Evolutionary conservation across 2,329 filamentous ascomycete genomes (phyloP), one percentile per base, ranked within the genome.

Genomic region (Scolecobasidium constrictum): DNA sequence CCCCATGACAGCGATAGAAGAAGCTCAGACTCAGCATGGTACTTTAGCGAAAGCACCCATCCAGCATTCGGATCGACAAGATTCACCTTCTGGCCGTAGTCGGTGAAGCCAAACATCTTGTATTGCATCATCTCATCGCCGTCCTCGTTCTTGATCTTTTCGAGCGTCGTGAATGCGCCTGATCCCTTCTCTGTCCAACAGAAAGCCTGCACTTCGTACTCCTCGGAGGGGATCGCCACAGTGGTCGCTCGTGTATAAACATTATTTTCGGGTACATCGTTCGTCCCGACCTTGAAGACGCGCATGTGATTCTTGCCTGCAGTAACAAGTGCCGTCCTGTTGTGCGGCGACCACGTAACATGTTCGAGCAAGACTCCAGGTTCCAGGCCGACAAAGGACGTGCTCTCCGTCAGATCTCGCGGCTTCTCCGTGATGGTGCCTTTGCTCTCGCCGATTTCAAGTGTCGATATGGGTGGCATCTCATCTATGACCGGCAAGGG

Each of bases 381-480:
- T 19, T 33, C 20, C 5, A 20, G 7, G 6, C 20, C 18, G 5
- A 45, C n/a, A 13, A 42, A 44, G 17, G 35, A 44, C 12, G 35
- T 44, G 23, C 34, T 22, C 20, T 34, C 26, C 9, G 23, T 28
- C 18, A 63, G 53, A 46, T 62, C 55, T 19, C 36, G 43, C 11
- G 43, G 43, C 22, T 23, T 31, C 20, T 41, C 38, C 9, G 44
- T 44, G 13, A 46, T 40, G 20, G 45, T 42, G 23, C 48, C 42
- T 55, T 52, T 57, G 47, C 58, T 58, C 34, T 58, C 53, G 35
- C 61, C 61, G 36, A 63, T 60, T 47, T 54, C 59, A 36, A 64
- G 51, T 3, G 61, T 64, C 9, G 59, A 61, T 33, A 60, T 53
- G 6, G 44, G 42, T 38, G 59, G 57, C 11, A 62, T 51, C 12